phyloP scores from a whole-genome alignment of 306 rosid species.

The Vachellia collinsii region DNA sequence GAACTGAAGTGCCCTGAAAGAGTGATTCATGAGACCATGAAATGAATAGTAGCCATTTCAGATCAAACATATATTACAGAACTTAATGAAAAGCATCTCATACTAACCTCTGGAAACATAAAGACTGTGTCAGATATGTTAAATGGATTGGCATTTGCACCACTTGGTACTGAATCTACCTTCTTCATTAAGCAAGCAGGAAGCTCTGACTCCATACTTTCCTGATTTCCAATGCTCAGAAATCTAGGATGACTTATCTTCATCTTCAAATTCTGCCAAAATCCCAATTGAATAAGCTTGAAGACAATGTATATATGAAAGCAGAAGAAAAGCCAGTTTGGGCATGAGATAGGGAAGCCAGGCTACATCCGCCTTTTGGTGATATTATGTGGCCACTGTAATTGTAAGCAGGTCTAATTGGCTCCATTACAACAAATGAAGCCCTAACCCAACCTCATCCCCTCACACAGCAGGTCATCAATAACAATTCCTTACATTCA shows the following conservation, averaged over 20 bases:
- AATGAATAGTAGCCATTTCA: constrained; percentile 29
- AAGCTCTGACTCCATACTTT: constrained; percentile 59
- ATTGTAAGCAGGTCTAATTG: constrained; percentile 27
- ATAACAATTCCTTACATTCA: background rate
- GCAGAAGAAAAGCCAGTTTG: constrained; percentile 32
- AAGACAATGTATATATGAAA: constrained; percentile 35
- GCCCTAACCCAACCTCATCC: background rate
- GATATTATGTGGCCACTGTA: background rate
- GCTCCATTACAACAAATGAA: constrained; percentile 18
- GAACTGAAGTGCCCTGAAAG: constrained; percentile 72
- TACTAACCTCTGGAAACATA: constrained; percentile 85
- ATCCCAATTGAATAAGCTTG: constrained; percentile 34
- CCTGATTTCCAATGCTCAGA: constrained; percentile 68
- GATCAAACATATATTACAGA: constrained; percentile 27
- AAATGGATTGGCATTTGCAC: constrained; percentile 40
- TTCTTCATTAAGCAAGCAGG: constrained; percentile 77
- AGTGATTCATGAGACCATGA: constrained; percentile 39
- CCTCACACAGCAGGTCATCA: background rate
- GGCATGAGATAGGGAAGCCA: constrained; percentile 26
- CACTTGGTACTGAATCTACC: constrained; percentile 43
- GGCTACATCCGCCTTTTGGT: constrained; percentile 22
- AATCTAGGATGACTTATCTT: constrained; percentile 91
- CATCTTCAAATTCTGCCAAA: constrained; percentile 88
- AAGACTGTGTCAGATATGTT: constrained; percentile 57
- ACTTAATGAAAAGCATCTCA: constrained; percentile 29